phyloP scores from a whole-genome alignment of 306 rosid species.

The Comarum palustre region DNA sequence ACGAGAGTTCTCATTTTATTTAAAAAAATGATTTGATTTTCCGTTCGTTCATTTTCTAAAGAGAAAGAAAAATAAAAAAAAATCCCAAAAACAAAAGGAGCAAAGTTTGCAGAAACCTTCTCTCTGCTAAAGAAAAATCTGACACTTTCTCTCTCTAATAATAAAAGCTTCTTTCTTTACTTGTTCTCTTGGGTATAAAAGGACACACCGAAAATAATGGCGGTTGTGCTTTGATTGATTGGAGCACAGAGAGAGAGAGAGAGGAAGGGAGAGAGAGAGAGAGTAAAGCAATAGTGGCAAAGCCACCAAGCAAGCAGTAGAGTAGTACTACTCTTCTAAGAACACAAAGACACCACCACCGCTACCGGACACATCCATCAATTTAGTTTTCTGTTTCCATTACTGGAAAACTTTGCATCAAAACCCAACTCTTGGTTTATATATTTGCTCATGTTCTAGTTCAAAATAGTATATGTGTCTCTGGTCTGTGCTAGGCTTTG shows the following conservation, averaged over 20 bases:
- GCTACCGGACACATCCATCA: slow-evolving; percentile 22
- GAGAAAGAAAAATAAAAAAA: background rate
- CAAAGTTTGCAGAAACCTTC: slow-evolving; percentile 26
- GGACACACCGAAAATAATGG: slow-evolving; percentile 61
- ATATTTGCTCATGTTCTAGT: slow-evolving; percentile 23
- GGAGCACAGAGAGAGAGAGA: slow-evolving; percentile 32
- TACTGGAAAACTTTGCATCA: slow-evolving; percentile 33
- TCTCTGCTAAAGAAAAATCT: slow-evolving; percentile 32
- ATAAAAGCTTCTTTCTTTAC: slow-evolving; percentile 20
- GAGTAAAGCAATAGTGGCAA: slow-evolving; percentile 49
- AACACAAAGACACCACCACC: slow-evolving; percentile 22
- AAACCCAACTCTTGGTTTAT: slow-evolving; percentile 21
- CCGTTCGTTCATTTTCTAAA: background rate
- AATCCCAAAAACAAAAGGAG: background rate
- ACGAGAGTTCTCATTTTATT: no score
- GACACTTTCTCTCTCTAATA: slow-evolving; percentile 38
- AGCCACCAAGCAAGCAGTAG: slow-evolving; percentile 31
- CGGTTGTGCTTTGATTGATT: slow-evolving; percentile 81
- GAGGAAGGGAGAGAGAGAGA: background rate
- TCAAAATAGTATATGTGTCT: background rate
- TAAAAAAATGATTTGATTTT: no score
- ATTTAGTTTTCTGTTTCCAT: slow-evolving; percentile 35
- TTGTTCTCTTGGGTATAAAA: slow-evolving; percentile 38
- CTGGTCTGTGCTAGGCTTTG: slow-evolving; percentile 2
- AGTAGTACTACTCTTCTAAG: background rate